Base-by-base conservation (phyloP, 78 protist genomes). In the Diacronema lutheri region DNA sequence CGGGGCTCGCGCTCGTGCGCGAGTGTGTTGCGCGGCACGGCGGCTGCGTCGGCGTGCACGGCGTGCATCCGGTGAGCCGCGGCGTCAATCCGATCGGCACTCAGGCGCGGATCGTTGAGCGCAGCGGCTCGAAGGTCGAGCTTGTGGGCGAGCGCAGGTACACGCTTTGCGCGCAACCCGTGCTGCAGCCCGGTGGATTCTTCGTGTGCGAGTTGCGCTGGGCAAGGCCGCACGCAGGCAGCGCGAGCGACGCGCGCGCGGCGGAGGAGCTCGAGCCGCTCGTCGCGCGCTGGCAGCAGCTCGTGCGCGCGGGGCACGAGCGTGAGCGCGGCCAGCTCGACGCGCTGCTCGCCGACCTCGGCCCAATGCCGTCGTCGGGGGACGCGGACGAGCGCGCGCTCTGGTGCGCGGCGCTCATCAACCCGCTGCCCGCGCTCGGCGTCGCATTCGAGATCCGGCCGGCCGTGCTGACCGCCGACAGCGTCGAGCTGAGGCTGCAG, bases 371-470 rank as follows among this genome's bases (percentile, higher is more conserved):
- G 20, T 33, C 50, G 20, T 20, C 44, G 13, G 1, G 1, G 29
- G n/a, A 5, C n/a, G 68, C 83, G 55, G 56, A 38, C n/a, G 83
- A 65, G 21, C n/a, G 12, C 13, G 64, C 83, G 25, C n/a, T 77
- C 35, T 77, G 83, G 83, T 46, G 26, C 55, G 83, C 68, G 11
- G 64, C 57, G 33, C 68, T 77, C 56, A 57, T 77, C 68, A 77
- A 77, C 46, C 83, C 83, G 44, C 83, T 77, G 35, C 83, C 83
- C 12, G 20, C 69, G n/a, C 83, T 77, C 13, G 83, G 83, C 16
- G 83, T 77, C 35, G 38, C 83, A n/a, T 26, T 46, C 33, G 83
- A 77, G 55, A 25, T 50, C 21, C 64, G 83, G 33, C 31, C 38
- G 35, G 29, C 68, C 12, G 41, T 33, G 31, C 83, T 77, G 29